Percentiles rank a stretch among this genome's conserved stretches.
Evolutionary conservation across 1,139 yeast species (phyloP).

Genomic region (Hansenula sp.): DNA sequence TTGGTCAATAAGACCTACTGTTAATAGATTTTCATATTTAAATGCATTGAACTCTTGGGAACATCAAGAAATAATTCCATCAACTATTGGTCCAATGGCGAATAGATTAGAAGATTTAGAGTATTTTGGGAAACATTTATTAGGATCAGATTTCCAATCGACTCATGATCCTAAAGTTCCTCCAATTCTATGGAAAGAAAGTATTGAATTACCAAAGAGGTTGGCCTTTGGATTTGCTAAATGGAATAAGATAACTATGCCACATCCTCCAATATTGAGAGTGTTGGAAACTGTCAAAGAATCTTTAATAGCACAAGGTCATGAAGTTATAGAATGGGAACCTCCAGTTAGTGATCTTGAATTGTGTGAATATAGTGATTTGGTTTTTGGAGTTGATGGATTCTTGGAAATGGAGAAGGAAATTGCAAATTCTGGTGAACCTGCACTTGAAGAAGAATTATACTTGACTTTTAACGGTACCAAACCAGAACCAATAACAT

Average conservation of each 20-base stretch:
- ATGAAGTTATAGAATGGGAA: constrained; percentile 55
- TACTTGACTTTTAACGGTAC: constrained; percentile 17
- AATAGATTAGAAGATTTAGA: constrained; percentile 62
- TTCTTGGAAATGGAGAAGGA: not conserved
- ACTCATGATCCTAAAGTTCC: constrained; percentile 49
- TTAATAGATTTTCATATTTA: constrained; percentile 45
- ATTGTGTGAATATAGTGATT: not conserved
- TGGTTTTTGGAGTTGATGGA: constrained; percentile 1
- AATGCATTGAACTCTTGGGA: constrained; percentile 47
- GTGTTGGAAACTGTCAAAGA: constrained; percentile 44
- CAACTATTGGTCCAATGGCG: constrained; percentile 56
- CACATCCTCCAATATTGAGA: constrained; percentile 60
- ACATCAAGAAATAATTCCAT: constrained; percentile 53
- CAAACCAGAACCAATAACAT: not conserved
- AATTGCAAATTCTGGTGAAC: constrained; percentile 10
- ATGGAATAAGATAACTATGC: constrained; percentile 37
- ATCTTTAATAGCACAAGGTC: constrained; percentile 49
- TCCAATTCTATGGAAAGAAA: constrained; percentile 58
- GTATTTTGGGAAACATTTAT: constrained; percentile 48
- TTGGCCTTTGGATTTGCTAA: constrained; percentile 41
- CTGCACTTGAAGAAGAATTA: constrained; percentile 18
- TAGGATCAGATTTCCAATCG: constrained; percentile 61
- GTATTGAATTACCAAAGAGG: constrained; percentile 39
- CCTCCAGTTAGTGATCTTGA: constrained; percentile 33
- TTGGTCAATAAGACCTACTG: constrained; percentile 51